Evolutionary conservation across 2,329 filamentous ascomycete species (phyloP).

Genomic region (Rhynchosporium graminicola): DNA sequence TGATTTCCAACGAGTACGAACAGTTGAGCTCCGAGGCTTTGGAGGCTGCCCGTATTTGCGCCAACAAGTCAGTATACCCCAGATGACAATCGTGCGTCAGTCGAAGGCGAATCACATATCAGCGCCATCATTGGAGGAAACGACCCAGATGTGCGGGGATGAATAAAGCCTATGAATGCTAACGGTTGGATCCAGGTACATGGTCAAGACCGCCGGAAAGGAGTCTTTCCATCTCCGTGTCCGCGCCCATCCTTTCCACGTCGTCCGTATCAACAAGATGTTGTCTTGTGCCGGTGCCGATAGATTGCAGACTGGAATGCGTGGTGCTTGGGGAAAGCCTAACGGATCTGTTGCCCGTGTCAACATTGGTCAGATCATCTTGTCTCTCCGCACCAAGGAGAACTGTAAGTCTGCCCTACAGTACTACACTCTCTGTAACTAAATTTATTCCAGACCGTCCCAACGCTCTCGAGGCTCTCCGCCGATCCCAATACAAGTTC

Average conservation of each 20-base stretch:
- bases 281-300: conserved; percentile 99
- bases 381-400: conserved; percentile 97
- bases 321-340: conserved; percentile 99
- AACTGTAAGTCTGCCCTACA: conserved; percentile 59
- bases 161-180: conserved; percentile 6
- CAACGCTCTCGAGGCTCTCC: conserved; percentile 95
- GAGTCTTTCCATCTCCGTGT: conserved; percentile 74
- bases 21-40: conserved; percentile 99
- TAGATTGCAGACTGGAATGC: conserved; percentile 99
- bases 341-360: conserved; percentile 99
- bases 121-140: conserved; percentile 2
- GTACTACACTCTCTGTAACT: conserved; percentile 24
- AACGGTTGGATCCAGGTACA: conserved; percentile 45
- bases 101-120: conserved; percentile 6
- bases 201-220: conserved; percentile 72
- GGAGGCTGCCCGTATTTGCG: conserved; percentile 99
- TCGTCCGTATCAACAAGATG: conserved; percentile 99
- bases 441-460: conserved; percentile 66
- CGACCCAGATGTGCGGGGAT: neutral
- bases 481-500: conserved; percentile 99
- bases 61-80: conserved; percentile 77
- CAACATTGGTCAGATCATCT: conserved; percentile 99
- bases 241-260: conserved; percentile 98
- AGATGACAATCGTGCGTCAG: conserved; percentile 9
- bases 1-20: conserved; percentile 99